phyloP scores from a whole-genome alignment of 208 protist genomes.

The Acanthamoeba lenticulata region DNA sequence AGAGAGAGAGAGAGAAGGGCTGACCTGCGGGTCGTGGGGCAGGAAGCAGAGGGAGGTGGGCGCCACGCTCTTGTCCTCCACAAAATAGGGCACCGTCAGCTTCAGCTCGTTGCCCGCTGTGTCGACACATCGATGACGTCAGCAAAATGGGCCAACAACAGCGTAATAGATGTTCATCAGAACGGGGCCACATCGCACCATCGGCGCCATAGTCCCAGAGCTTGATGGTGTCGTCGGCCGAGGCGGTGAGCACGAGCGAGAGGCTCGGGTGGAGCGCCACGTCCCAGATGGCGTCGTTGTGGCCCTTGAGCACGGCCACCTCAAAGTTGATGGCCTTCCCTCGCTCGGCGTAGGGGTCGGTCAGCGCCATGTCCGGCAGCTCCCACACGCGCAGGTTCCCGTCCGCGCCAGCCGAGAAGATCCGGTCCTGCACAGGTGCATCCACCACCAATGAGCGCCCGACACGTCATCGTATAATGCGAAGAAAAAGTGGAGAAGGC shows the following conservation, averaged over 20 bases:
- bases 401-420: not conserved
- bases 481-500: not conserved
- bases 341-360: constrained; percentile 20
- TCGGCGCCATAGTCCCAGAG: constrained; percentile 57
- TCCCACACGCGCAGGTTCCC: not conserved
- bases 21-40: not conserved
- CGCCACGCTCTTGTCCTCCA: not conserved
- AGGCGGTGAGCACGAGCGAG: constrained; percentile 43
- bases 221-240: constrained; percentile 65
- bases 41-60: constrained; percentile 36
- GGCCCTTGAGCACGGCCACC: constrained; percentile 36
- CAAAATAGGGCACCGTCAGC: not conserved
- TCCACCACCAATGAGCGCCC: too few relatives aligned
- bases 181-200: too few relatives aligned
- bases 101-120: not conserved
- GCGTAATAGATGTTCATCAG: not conserved
- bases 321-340: constrained; percentile 10
- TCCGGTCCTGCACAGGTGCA: not conserved
- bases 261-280: not conserved
- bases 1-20: too few relatives aligned
- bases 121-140: not conserved
- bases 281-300: constrained; percentile 73
- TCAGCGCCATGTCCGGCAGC: not conserved
- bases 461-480: not conserved
- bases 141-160: not conserved